Evolutionary conservation across 305 asterid genomes (phyloP), one percentile per base, ranked within the genome.

Genomic region (Fraxinus latifolia): DNA sequence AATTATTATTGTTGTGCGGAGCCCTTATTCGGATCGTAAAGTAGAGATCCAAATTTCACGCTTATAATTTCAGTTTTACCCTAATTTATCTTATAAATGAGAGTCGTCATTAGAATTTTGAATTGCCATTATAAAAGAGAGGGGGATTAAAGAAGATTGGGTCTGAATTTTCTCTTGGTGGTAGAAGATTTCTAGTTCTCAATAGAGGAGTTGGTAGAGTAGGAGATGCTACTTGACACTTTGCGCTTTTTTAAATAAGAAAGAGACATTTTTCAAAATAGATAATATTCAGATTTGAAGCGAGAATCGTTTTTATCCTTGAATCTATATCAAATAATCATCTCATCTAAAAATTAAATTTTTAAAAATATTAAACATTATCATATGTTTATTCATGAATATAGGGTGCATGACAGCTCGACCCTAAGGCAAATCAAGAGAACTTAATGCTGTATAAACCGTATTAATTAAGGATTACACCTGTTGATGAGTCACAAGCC

Each of bases 401-500:
- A 23, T 65, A 23, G 33, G 73, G 73, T 65, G 73, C 36, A 65
- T 65, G 17, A 25, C 73, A 65, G 73, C 73, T 65, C 34, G 9
- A 65, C 15, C 55, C 82, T 4, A 39, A 25, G 72, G 68, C 15
- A 9, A 25, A 27, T 23, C 36, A 65, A 23, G 74, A 50, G 78
- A 23, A 29, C 23, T 78, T 19, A 31, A 77, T 3, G 34, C 34
- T 33, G 33, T 47, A 2, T 47, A 23, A 25, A 65, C 27, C 39
- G 47, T 17, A 17, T 15, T 60, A 60, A 79, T 62, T 67, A 60
- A 80, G 81, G 86, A 70, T 33, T 83, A 87, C 87, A 91, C 77
- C 81, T 85, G 90, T 84, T 71, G 87, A 27, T 82, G 87, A 89
- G 89, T 84, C 84, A 70, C 82, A 84, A 70, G 72, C 81, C 80